Percentiles rank a stretch among this genome's conserved stretches.
Evolutionary conservation across 305 asterid species (phyloP).

Genomic region (Rubia balearica): DNA sequence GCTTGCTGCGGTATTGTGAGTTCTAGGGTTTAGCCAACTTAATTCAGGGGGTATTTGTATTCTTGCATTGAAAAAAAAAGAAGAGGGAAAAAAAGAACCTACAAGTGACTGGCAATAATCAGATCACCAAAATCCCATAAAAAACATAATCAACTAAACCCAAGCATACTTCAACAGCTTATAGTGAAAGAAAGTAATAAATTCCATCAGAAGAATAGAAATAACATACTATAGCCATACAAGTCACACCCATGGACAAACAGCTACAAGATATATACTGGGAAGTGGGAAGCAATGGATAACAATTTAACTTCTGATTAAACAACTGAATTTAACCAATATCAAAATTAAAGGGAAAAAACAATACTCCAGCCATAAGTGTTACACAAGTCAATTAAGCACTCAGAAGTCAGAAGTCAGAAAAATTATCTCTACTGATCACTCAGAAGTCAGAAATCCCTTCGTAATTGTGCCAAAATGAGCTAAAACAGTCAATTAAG

Average conservation of each 20-base stretch:
- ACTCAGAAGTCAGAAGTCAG: too few species aligned
- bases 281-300: conserved; percentile 11
- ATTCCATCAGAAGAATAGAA: background rate
- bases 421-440: too few species aligned
- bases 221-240: background rate
- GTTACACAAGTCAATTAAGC: too few species aligned
- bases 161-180: conserved; percentile 9
- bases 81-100: too few species aligned
- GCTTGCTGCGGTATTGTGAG: background rate
- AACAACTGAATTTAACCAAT: conserved; percentile 3
- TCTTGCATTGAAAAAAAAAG: too few species aligned
- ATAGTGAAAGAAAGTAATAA: background rate
- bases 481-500: too few species aligned
- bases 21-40: background rate
- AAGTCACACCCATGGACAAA: conserved; percentile 16
- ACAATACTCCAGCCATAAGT: too few species aligned
- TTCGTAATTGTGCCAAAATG: too few species aligned
- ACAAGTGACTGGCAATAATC: conserved; percentile 18
- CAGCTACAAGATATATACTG: conserved; percentile 10
- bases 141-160: conserved; percentile 12
- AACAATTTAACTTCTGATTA: conserved; percentile 12
- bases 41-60: too few species aligned
- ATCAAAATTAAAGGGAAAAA: conserved; percentile 1
- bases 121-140: conserved; percentile 27
- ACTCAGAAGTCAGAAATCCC: too few species aligned